Percentiles rank a stretch among this genome's conserved stretches.
Evolutionary conservation across 257 asterid genomes (phyloP).

Genomic region (Agastache rugosa): DNA sequence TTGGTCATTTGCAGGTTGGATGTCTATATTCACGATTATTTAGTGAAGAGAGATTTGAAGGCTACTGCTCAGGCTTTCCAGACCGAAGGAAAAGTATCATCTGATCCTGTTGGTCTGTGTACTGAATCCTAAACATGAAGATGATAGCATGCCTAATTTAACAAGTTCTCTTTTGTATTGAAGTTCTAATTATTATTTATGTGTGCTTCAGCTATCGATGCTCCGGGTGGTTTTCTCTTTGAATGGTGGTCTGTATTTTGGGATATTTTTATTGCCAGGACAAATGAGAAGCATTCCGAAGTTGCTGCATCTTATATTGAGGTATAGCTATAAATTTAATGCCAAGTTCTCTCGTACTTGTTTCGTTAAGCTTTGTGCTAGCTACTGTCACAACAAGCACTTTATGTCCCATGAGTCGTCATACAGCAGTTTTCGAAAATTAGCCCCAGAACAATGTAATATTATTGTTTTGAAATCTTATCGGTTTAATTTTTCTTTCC

Average conservation of each 20-base stretch:
- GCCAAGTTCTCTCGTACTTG: not conserved
- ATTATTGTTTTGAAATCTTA: not conserved
- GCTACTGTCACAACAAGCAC: not conserved
- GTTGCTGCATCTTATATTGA: constrained; percentile 99
- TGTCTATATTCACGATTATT: constrained; percentile 93
- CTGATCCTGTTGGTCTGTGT: constrained; percentile 95
- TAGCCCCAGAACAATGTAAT: not conserved
- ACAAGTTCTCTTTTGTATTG: not conserved
- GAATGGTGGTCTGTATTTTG: constrained; percentile 99
- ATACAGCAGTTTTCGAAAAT: not conserved
- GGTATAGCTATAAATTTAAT: constrained; percentile 50
- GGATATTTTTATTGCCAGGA: constrained; percentile 99
- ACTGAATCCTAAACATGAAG: not conserved
- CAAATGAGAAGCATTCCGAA: constrained; percentile 98
- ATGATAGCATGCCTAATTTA: not conserved
- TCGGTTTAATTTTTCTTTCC: constrained; percentile 5
- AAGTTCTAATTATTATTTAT: constrained; percentile 21
- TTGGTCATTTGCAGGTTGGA: constrained; percentile 69
- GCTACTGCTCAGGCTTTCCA: constrained; percentile 97
- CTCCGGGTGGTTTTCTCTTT: constrained; percentile 98
- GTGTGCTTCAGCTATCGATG: constrained; percentile 84
- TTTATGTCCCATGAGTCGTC: too few relatives aligned
- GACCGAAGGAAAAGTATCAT: constrained; percentile 97
- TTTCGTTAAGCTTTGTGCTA: constrained; percentile 9
- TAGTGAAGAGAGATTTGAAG: constrained; percentile 95